Conservation (phyloP, 257 asterid genomes). For the Agastache rugosa region DNA sequence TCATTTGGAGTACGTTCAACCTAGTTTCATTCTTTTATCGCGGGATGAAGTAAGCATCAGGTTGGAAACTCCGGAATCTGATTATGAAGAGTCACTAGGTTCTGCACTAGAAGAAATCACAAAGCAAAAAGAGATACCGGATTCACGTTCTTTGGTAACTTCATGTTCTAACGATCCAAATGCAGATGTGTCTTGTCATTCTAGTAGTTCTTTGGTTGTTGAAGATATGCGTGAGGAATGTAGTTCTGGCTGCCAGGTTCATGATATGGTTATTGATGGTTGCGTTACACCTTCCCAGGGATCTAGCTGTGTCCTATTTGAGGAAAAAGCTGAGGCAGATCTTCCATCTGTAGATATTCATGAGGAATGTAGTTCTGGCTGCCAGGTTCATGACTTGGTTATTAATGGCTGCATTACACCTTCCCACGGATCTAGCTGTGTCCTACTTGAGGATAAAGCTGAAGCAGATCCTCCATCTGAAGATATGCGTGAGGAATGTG, state of each 20-base stretch:
- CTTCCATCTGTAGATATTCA: constrained; percentile 31
- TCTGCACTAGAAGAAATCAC: constrained; percentile 43
- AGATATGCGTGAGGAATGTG: constrained; percentile 40
- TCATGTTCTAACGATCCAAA: constrained; percentile 40
- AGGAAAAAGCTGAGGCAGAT: constrained; percentile 36
- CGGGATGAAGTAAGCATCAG: constrained; percentile 35
- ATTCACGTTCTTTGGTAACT: constrained; percentile 27
- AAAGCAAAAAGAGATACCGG: constrained; percentile 29
- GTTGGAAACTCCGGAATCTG: constrained; percentile 38
- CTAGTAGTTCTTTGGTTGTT: constrained; percentile 35
- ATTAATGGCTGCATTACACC: constrained; percentile 31
- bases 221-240: constrained; percentile 42
- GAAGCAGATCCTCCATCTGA: constrained; percentile 24
- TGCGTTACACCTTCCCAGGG: constrained; percentile 38
- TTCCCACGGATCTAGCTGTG: constrained; percentile 38
- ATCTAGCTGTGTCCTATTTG: constrained; percentile 31
- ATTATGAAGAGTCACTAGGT: constrained; percentile 37
- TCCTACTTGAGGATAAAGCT: constrained; percentile 33
- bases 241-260: constrained; percentile 41
- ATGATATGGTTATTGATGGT: constrained; percentile 33
- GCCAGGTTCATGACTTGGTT: constrained; percentile 40
- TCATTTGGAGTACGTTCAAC: constrained; percentile 49
- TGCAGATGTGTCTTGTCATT: constrained; percentile 37
- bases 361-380: constrained; percentile 41
- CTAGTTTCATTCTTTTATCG: constrained; percentile 36